Evolutionary conservation across 225 moss, liverwort and hornwort genomes (phyloP), one percentile per base, ranked within the genome.

Genomic region (Polytrichum formosum): DNA sequence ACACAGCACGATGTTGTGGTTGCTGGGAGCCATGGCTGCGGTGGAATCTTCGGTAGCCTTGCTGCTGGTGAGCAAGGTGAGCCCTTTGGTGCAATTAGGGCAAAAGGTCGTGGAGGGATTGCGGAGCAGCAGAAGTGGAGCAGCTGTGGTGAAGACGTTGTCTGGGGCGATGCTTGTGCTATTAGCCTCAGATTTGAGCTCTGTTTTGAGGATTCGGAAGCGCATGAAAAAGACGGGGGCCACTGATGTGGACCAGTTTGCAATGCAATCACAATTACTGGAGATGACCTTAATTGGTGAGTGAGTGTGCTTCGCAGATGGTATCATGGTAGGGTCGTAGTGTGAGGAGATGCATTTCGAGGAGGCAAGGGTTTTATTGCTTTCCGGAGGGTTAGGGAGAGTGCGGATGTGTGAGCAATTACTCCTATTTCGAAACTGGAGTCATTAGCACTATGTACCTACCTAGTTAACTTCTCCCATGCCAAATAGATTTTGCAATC

Each of bases 201-300:
- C 76, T 3, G 18, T 64, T 8, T 53, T 76, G 78, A 79, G 68
- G 61, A 16, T 59, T 67, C 70, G 63, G 76, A 78, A 66, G 68
- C 67, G 37, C 70, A 74, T 67, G 66, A 63, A 54, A 62, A 73
- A 63, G 46, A 64, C 6, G 21, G 75, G 70, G 61, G 55, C 78
- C 54, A 53, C 72, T 26, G 56, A 33, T 8, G 60, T 82, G 9
- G 91, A 92, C 35, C 67, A 63, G 28, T 67, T 71, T 33, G 7
- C 82, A 2, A 68, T 77, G 58, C 62, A 73, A 18, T 76, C 87
- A 23, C 78, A 86, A 61, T 67, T 82, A 77, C 80, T 95, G 73
- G 95, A 95, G 77, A 78, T 90, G 23, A 67, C 83, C 23, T 55
- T 92, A 10, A 83, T 80, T 63, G 90, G 95, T 95, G 77, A 28